phyloP scores from a whole-genome alignment of 768 basidiomycete species.

The Pleurotus tuber-regium region DNA sequence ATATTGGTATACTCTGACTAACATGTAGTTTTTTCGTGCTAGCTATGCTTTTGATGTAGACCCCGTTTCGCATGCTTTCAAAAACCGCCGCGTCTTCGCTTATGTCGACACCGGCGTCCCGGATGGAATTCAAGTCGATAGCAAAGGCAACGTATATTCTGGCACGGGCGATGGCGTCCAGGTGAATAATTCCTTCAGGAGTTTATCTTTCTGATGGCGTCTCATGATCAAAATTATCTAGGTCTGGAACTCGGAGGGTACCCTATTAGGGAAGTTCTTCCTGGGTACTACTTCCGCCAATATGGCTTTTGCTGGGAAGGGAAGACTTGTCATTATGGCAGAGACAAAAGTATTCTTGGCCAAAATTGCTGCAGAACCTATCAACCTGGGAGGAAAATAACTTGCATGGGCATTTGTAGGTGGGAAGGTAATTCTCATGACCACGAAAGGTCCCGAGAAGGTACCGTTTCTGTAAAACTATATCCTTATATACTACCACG shows the following conservation, averaged over 20 bases:
- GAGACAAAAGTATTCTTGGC: slow-evolving; percentile 48
- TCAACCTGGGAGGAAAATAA: slow-evolving; percentile 4
- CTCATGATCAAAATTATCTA: too few species aligned
- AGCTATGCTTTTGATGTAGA: slow-evolving; percentile 75
- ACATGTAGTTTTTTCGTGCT: neutral
- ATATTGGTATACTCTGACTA: neutral
- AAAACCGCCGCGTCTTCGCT: slow-evolving; percentile 64
- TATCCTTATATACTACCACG: too few species aligned
- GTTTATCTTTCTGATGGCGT: neutral
- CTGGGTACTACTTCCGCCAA: slow-evolving; percentile 41
- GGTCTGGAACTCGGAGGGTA: slow-evolving; percentile 56
- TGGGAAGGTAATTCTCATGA: neutral
- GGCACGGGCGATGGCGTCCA: slow-evolving; percentile 71
- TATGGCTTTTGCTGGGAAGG: slow-evolving; percentile 42
- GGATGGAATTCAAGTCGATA: slow-evolving; percentile 67
- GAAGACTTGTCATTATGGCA: slow-evolving; percentile 42
- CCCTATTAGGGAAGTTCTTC: slow-evolving; percentile 66
- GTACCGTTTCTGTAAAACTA: too few species aligned
- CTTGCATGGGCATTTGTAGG: neutral
- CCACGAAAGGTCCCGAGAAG: neutral
- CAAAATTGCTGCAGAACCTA: slow-evolving; percentile 36
- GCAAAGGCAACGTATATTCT: slow-evolving; percentile 61
- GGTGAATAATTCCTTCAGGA: slow-evolving; percentile 27
- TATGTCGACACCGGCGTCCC: slow-evolving; percentile 64
- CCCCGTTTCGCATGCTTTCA: slow-evolving; percentile 46